phyloP scores from a whole-genome alignment of 1,139 yeast species.

The Pichia sp. region DNA sequence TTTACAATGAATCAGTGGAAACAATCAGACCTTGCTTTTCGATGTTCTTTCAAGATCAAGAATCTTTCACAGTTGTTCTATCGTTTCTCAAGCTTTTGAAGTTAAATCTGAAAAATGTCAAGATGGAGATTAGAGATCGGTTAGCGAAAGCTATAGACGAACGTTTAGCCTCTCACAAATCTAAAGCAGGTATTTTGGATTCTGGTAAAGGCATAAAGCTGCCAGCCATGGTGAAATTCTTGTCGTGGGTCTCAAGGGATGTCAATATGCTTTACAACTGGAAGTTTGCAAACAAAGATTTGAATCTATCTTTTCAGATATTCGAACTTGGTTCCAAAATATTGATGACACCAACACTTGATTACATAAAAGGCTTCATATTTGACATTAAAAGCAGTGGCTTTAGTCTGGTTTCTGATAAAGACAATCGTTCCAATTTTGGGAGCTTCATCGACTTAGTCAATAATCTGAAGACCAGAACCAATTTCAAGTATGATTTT shows the following conservation, averaged over 20 bases:
- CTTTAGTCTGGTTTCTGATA: conserved; percentile 5
- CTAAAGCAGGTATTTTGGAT: conserved; percentile 4
- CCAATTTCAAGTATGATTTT: conserved; percentile 19
- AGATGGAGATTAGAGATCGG: conserved; percentile 10
- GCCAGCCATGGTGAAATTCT: conserved; percentile 15
- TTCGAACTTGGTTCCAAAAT: conserved; percentile 16
- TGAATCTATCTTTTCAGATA: conserved; percentile 17
- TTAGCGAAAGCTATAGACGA: conserved; percentile 4
- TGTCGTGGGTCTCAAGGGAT: conserved; percentile 18
- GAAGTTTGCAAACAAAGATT: conserved; percentile 17
- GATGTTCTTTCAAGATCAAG: conserved; percentile 18
- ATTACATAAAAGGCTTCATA: conserved; percentile 6
- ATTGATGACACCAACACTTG: conserved; percentile 16
- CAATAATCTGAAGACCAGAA: conserved; percentile 15
- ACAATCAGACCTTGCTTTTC: conserved; percentile 6
- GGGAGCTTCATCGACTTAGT: conserved; percentile 18
- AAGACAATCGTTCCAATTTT: conserved; percentile 14
- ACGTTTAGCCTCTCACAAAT: conserved; percentile 7
- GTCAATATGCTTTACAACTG: conserved; percentile 20
- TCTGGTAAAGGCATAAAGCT: conserved; percentile 4
- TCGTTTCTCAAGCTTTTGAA: conserved; percentile 15
- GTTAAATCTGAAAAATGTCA: conserved; percentile 15
- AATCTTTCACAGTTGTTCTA: conserved; percentile 18
- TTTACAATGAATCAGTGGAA: conserved; percentile 15
- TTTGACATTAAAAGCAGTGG: conserved; percentile 5